phyloP scores from a whole-genome alignment of 1,284 basidiomycete genomes.

The Vanrija sp. region DNA sequence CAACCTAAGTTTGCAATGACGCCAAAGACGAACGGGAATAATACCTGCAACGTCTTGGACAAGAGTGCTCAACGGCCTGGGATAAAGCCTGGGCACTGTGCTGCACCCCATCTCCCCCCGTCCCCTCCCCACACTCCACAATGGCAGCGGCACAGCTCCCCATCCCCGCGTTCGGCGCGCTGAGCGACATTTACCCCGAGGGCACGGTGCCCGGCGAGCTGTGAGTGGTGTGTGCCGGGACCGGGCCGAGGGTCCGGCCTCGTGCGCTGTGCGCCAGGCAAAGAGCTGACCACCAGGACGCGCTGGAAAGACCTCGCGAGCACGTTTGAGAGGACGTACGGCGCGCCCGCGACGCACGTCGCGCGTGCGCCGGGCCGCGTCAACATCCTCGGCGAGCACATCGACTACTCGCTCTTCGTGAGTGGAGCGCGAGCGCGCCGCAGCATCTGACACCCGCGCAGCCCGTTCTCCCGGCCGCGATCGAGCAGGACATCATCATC shows the following conservation, averaged over 20 bases:
- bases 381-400: slow-evolving; percentile 75
- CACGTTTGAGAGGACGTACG: slow-evolving; percentile 64
- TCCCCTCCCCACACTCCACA: not conserved
- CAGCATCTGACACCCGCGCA: slow-evolving; percentile 1
- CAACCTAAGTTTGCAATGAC: too few relatives aligned
- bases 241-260: not conserved
- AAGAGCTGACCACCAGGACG: slow-evolving; percentile 33
- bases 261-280: not conserved
- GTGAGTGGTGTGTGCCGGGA: slow-evolving; percentile 37
- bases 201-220: slow-evolving; percentile 58
- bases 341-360: slow-evolving; percentile 64
- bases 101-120: not conserved
- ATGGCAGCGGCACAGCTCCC: slow-evolving; percentile 55
- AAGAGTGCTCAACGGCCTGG: not conserved
- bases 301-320: slow-evolving; percentile 64
- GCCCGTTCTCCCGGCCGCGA: slow-evolving; percentile 70
- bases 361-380: slow-evolving; percentile 79
- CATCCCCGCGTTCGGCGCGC: slow-evolving; percentile 62
- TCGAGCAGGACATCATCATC: slow-evolving; percentile 79
- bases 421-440: slow-evolving; percentile 49
- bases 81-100: not conserved
- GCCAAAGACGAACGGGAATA: not conserved
- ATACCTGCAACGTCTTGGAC: not conserved
- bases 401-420: slow-evolving; percentile 63
- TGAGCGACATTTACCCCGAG: slow-evolving; percentile 59